Conservation (phyloP, 805 yeast species). For the Sugiyamaella americana region DNA sequence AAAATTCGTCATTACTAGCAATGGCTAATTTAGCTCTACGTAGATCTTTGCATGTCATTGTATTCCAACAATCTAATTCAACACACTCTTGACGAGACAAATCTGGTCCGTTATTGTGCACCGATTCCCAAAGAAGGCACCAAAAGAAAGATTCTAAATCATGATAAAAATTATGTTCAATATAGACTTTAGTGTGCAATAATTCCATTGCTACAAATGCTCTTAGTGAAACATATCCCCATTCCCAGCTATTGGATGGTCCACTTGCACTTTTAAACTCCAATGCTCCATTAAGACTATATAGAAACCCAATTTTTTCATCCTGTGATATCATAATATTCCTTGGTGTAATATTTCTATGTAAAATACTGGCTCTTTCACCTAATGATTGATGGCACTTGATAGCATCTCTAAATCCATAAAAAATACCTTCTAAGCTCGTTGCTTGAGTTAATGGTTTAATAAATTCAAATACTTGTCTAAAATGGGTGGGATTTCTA, state of each 20-base stretch:
- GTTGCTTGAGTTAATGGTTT: conserved; percentile 5
- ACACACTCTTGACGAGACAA: conserved; percentile 1
- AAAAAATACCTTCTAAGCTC: neutral
- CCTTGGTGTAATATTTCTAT: conserved; percentile 1
- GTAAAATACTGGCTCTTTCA: conserved; percentile 4
- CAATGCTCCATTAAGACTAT: conserved; percentile 3
- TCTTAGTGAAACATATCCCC: conserved; percentile 1
- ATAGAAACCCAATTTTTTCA: conserved; percentile 2
- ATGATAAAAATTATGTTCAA: conserved; percentile 7
- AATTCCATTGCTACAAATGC: conserved; percentile 7
- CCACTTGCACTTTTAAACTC: neutral
- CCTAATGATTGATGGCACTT: neutral
- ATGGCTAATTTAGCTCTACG: conserved; percentile 5
- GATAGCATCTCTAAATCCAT: conserved; percentile 7
- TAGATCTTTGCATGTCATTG: conserved; percentile 2
- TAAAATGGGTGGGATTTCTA: conserved; percentile 4
- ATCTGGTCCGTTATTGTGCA: conserved; percentile 5
- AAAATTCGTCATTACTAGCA: conserved; percentile 6
- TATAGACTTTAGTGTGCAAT: neutral
- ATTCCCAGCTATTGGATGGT: neutral
- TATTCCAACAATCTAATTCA: conserved; percentile 8
- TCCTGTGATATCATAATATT: conserved; percentile 6
- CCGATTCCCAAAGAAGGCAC: conserved; percentile 7
- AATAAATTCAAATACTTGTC: conserved; percentile 4
- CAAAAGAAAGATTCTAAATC: conserved; percentile 9